Base-by-base conservation (phyloP, 495 filamentous ascomycete species). In the Penicillium malachiteum region DNA sequence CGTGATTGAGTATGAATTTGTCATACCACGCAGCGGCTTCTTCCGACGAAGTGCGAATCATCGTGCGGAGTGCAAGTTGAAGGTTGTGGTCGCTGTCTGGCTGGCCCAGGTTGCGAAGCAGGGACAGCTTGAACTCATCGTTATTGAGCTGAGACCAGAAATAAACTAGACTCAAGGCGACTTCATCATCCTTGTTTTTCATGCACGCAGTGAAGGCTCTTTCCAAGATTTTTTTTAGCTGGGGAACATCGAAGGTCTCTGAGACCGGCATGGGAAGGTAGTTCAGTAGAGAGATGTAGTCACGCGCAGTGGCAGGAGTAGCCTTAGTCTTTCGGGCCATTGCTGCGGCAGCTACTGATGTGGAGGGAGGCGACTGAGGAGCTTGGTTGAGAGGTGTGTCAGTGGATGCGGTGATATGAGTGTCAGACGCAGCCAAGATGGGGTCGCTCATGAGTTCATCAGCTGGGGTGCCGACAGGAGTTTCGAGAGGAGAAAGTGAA, bases 61-160 rank as follows among this genome's bases (percentile, higher is more conserved):
- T 48, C 3, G 56, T 52, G 12, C 48, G 48, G n/a, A 67, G 42
- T 1, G 56, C 56, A 13, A 60, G 48, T 37, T 47, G 43, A 5
- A 65, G 45, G 13, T 34, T 30, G 17, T 57, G 48, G 26, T 61
- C 47, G 9, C 21, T 18, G 40, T 6, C 21, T n/a, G 13, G 38
- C 41, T 0, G 21, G 8, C 51, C 33, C 18, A 67, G 39, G 21
- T 62, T 67, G 39, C 43, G 34, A 21, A 68, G 50, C 17, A 68
- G 45, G 3, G 63, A 60, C 3, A 68, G 30, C 39, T 56, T 56
- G 53, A 68, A 68, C 2, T 66, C 57, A 16, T 68, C 65, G 0
- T 38, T 32, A 12, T 49, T 30, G 5, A 57, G 52, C 1, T 43
- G 51, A 10, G 48, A 59, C 65, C 65, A 68, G 40, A 59, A 64